Conservation (phyloP, 306 rosid genomes). For the Cajanus cajan region DNA sequence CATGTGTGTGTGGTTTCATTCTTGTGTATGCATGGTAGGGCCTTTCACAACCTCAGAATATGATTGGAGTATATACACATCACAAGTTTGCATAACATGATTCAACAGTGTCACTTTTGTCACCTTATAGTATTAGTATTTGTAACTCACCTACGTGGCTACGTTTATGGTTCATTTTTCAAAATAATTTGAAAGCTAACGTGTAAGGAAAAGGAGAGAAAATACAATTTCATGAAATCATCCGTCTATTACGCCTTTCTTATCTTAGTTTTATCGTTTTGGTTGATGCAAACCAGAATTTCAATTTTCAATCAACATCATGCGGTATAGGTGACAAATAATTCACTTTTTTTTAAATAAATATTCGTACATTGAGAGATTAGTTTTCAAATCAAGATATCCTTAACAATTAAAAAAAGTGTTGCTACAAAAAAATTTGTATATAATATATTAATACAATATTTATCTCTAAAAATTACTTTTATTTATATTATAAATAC, state of each 20-base stretch:
- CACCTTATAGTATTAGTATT: not conserved
- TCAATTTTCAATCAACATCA: not conserved
- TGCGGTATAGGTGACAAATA: too few relatives aligned
- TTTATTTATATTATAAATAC: too few relatives aligned
- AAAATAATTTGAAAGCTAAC: not conserved
- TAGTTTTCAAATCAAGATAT: too few relatives aligned
- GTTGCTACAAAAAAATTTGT: too few relatives aligned
- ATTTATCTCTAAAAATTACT: too few relatives aligned
- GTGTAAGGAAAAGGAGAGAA: not conserved
- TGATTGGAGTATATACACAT: not conserved
- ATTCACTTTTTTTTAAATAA: too few relatives aligned
- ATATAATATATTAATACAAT: too few relatives aligned
- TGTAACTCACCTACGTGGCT: not conserved
- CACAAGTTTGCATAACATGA: not conserved
- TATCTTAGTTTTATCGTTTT: not conserved
- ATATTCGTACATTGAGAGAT: too few relatives aligned
- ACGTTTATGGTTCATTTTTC: not conserved
- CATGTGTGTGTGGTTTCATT: not conserved
- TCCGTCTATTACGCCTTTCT: not conserved
- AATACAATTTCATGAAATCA: not conserved
- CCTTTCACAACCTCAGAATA: not conserved
- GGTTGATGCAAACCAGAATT: not conserved
- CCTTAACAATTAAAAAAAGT: too few relatives aligned
- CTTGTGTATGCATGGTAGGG: not conserved
- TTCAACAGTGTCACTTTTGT: not conserved